A percentile compares a stretch with the other conserved stretches of the same genome.
phyloP scores from a whole-genome alignment of 441 rosid species.

The Kokia cookei region DNA sequence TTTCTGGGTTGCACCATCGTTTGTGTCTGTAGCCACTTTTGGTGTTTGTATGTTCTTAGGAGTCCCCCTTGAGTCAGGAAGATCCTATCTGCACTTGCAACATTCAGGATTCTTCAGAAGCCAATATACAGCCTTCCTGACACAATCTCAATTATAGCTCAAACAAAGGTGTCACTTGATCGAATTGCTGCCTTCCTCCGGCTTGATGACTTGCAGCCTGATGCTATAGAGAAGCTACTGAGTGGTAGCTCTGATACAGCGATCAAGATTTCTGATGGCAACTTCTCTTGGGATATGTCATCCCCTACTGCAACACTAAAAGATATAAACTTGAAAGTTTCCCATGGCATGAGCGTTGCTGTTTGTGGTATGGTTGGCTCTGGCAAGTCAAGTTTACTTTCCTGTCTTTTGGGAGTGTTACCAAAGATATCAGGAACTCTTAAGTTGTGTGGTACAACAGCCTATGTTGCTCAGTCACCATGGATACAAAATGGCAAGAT shows the following conservation, averaged over 20 bases:
- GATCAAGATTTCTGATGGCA: constrained; percentile 23
- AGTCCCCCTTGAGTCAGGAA: constrained; percentile 34
- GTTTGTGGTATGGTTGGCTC: constrained; percentile 43
- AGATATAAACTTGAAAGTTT: constrained; percentile 26
- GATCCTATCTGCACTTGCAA: constrained; percentile 37
- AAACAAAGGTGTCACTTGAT: constrained; percentile 35
- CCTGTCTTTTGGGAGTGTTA: constrained; percentile 41
- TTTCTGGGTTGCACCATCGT: constrained; percentile 33
- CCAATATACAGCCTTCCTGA: constrained; percentile 33
- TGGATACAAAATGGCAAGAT: constrained; percentile 59
- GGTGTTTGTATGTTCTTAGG: constrained; percentile 27
- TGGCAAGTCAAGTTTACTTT: constrained; percentile 46
- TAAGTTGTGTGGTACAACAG: constrained; percentile 29
- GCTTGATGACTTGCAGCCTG: constrained; percentile 28
- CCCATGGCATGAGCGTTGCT: constrained; percentile 33
- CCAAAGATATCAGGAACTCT: constrained; percentile 26
- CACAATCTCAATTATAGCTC: constrained; percentile 32
- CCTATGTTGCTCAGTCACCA: constrained; percentile 43
- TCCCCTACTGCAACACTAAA: constrained; percentile 21
- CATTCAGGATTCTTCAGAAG: constrained; percentile 31
- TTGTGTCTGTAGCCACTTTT: constrained; percentile 27
- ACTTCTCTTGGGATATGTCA: constrained; percentile 36
- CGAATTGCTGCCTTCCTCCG: constrained; percentile 35
- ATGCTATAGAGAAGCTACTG: constrained; percentile 15
- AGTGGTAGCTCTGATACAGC: constrained; percentile 14